Evolutionary conservation across 2,329 filamentous ascomycete genomes (phyloP), one percentile per base, ranked within the genome.

Genomic region (Sarocladium kiliense): DNA sequence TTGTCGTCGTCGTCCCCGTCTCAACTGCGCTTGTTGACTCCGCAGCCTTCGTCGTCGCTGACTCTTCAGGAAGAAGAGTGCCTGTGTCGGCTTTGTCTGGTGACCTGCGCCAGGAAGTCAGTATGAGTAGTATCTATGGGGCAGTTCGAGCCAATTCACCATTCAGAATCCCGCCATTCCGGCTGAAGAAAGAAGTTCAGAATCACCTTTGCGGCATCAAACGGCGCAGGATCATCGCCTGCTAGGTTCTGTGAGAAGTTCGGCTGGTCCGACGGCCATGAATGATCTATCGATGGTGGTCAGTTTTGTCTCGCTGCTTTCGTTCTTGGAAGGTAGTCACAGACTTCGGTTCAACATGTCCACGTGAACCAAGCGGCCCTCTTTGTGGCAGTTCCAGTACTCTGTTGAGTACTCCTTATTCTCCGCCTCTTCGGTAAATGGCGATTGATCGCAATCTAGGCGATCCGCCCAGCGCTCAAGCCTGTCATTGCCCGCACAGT

Each of bases 221-320:
- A 72, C 37, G 72, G 67, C 4, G 73, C 71, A 1, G 74, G 74
- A 1, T 64, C 64, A 55, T 74, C 68, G 0, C 66, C 68, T 2
- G 70, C 69, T 1, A 71, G 66, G 16, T 72, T 59, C 60, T 76
- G 73, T 6, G 72, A 74, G 54, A 76, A 68, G 60, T 77, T 77
- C 47, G 68, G 66, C 47, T 73, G 69, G 3, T 71, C 75, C 21
- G 74, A 75, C 4, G 75, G 69, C 75, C 76, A 78, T 54, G 67
- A 69, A 57, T 78, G 75, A 16, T 72, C 63, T 64, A 27, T 3
- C 36, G 2, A 3, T 21, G 19, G 34, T 16, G 21, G 53, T 57
- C 34, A 56, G 54, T n/a, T 4, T 12, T 19, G 14, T 25, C 25
- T 32, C 30, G 30, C 9, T 50, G 25, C 16, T 26, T n/a, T 18